Evolutionary conservation across 75 land plant species (phyloP).

Genomic region (Adiantum capillusveneris): DNA sequence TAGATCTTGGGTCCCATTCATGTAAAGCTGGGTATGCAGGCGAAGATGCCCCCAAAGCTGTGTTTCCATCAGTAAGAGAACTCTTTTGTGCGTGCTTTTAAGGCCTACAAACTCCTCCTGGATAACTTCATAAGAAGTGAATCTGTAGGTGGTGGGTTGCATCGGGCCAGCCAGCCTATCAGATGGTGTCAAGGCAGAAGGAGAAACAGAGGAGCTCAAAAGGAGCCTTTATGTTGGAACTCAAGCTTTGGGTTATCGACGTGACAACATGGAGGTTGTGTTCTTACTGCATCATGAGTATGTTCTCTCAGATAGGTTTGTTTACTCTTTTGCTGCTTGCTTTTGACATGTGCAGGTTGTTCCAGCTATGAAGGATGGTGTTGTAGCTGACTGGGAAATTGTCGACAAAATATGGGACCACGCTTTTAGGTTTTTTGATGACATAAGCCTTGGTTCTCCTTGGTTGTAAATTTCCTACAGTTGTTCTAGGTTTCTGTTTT

Average conservation of each 20-base stretch:
- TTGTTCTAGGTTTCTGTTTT: too few species aligned
- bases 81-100: neutral
- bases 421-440: constrained; percentile 57
- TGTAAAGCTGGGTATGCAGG: constrained; percentile 99
- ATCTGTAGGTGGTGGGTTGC: constrained; percentile 67
- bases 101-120: neutral
- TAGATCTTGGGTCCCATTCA: constrained; percentile 88
- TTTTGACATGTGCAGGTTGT: constrained; percentile 42
- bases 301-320: neutral
- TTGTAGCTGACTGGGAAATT: constrained; percentile 87
- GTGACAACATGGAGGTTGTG: constrained; percentile 88
- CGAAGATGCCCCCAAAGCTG: constrained; percentile 96
- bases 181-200: constrained; percentile 44
- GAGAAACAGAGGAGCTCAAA: constrained; percentile 49
- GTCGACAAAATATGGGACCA: constrained; percentile 95
- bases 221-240: constrained; percentile 74
- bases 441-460: too few species aligned
- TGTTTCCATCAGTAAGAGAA: constrained; percentile 79
- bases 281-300: neutral
- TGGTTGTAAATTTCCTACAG: too few species aligned
- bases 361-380: constrained; percentile 85
- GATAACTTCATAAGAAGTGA: neutral
- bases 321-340: neutral
- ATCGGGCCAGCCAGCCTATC: constrained; percentile 34
- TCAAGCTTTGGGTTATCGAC: constrained; percentile 66